These are phyloP conservation scores for Coemansia sp. DNA, from an alignment of 192 early-diverging fungal genomes.

Conservation along the genomic window DNA sequence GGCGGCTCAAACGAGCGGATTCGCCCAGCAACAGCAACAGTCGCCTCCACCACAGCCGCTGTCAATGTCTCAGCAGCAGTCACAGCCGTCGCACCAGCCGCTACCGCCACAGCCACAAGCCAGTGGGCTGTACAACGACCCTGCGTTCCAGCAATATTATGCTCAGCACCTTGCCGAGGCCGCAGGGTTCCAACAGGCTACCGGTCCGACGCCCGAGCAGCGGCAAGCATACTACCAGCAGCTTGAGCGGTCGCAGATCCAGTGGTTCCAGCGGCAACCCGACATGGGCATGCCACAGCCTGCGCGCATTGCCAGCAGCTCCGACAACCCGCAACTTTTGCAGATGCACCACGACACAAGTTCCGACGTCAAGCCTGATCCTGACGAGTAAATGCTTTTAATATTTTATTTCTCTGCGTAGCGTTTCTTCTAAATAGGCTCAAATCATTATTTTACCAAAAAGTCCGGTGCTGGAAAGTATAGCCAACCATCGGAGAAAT, in stretches of 20 bases:
- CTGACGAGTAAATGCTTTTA: constrained; percentile 2
- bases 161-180: constrained; percentile 49
- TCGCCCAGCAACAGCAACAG: constrained; percentile 7
- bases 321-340: constrained; percentile 18
- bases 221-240: constrained; percentile 53
- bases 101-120: constrained; percentile 15
- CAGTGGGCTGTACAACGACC: constrained; percentile 26
- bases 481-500: constrained; percentile 6
- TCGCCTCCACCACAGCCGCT: not conserved
- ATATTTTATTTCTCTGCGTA: not conserved
- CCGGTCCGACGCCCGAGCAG: constrained; percentile 39
- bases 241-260: constrained; percentile 51
- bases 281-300: constrained; percentile 29
- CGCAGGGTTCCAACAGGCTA: constrained; percentile 35
- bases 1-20: not conserved
- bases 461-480: too few relatives aligned
- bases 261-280: constrained; percentile 51
- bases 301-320: constrained; percentile 8
- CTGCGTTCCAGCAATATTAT: constrained; percentile 50
- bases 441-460: too few relatives aligned
- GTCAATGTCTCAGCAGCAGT: constrained; percentile 12
- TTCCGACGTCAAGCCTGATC: constrained; percentile 22
- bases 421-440: not conserved
- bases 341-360: constrained; percentile 23
- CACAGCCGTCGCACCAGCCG: constrained; percentile 9